phyloP scores from a whole-genome alignment of 2,329 filamentous ascomycete species.

The Clonostachys chloroleuca region DNA sequence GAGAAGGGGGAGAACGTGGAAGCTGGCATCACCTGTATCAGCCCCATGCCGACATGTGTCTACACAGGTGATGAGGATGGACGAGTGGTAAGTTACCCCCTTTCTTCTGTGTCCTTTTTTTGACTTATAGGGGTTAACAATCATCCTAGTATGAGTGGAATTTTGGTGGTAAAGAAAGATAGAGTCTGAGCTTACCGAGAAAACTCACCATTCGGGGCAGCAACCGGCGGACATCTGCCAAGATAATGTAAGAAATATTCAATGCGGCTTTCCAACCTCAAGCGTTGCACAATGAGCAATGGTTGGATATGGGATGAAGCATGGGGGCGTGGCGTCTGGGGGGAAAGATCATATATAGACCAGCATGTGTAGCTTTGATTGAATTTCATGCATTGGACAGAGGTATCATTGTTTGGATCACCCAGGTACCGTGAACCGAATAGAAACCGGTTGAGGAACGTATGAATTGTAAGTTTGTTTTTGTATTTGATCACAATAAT shows the following conservation, averaged over 20 bases:
- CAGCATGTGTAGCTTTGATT: too few species aligned
- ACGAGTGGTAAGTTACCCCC: slow-evolving; percentile 60
- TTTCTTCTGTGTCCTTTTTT: not conserved
- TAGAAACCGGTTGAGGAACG: not conserved
- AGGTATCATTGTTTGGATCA: not conserved
- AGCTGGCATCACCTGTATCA: slow-evolving; percentile 79
- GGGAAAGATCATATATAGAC: not conserved
- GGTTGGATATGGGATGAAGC: not conserved
- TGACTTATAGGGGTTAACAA: slow-evolving; percentile 5
- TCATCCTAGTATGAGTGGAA: slow-evolving; percentile 57
- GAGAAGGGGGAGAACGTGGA: slow-evolving; percentile 53
- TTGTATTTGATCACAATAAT: not conserved
- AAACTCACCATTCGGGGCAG: not conserved
- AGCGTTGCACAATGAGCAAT: not conserved
- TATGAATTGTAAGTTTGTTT: not conserved
- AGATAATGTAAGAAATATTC: too few species aligned
- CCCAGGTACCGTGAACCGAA: not conserved
- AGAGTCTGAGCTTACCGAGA: slow-evolving; percentile 15
- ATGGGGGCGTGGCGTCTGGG: not conserved
- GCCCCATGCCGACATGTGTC: slow-evolving; percentile 75
- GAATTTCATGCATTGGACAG: too few species aligned
- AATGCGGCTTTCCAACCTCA: too few species aligned
- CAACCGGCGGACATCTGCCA: too few species aligned
- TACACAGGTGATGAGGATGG: slow-evolving; percentile 96
- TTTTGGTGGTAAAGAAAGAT: slow-evolving; percentile 52